Conservation (phyloP, 176 grass and related monocot genomes). For the Urochloa ruziziensis region DNA sequence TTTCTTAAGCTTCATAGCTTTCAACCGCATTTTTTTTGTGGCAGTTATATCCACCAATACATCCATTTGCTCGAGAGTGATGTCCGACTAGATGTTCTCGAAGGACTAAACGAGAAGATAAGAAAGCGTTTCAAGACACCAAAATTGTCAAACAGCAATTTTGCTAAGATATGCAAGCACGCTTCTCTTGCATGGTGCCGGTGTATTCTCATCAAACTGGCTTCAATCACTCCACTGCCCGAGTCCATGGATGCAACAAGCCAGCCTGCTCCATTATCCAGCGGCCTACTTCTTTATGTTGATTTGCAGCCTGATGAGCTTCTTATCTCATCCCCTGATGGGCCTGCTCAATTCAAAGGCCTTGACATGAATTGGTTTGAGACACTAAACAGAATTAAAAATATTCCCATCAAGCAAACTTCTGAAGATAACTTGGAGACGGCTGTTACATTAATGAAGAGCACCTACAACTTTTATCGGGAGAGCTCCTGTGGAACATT, state of each 20-base stretch:
- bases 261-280: slow-evolving; percentile 49
- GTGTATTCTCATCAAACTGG: slow-evolving; percentile 89
- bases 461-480: slow-evolving; percentile 87
- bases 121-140: slow-evolving; percentile 97
- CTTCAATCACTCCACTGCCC: slow-evolving; percentile 72
- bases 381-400: slow-evolving; percentile 80
- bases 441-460: slow-evolving; percentile 81
- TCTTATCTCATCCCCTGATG: slow-evolving; percentile 72
- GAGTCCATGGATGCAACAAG: slow-evolving; percentile 45
- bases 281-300: slow-evolving; percentile 64
- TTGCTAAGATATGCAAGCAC: slow-evolving; percentile 92
- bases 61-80: slow-evolving; percentile 92
- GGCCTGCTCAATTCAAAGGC: slow-evolving; percentile 76
- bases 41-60: slow-evolving; percentile 92
- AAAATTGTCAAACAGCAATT: slow-evolving; percentile 78
- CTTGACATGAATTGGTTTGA: slow-evolving; percentile 99
- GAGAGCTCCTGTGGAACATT: slow-evolving; percentile 86
- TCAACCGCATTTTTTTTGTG: slow-evolving; percentile 35
- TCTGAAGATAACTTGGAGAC: slow-evolving; percentile 86
- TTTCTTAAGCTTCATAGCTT: slow-evolving; percentile 25
- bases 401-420: slow-evolving; percentile 73
- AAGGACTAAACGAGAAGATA: slow-evolving; percentile 92
- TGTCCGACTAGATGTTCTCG: slow-evolving; percentile 73
- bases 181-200: slow-evolving; percentile 95
- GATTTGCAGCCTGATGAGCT: slow-evolving; percentile 92